These are phyloP conservation scores for Ceratocystis papillata DNA, from an alignment of 2,329 filamentous ascomycete genomes.

Conservation along the genomic window DNA sequence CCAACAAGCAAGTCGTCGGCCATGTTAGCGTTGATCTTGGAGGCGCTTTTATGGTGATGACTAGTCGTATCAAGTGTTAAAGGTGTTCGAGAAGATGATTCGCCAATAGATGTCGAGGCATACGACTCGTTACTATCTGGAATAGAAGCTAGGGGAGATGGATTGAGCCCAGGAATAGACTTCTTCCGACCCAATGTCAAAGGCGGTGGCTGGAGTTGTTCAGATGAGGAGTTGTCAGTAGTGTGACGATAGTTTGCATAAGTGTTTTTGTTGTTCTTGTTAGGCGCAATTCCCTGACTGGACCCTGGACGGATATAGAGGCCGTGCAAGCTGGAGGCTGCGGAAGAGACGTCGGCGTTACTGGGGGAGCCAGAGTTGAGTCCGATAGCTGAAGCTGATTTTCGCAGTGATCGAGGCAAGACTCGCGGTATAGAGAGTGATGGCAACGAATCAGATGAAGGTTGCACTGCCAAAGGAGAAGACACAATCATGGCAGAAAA, in stretches of 20 bases:
- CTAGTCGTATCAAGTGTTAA: constrained; percentile 28
- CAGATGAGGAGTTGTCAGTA: neutral
- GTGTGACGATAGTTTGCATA: neutral
- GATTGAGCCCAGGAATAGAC: constrained; percentile 59
- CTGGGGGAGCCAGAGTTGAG: constrained; percentile 14
- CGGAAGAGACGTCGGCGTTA: constrained; percentile 7
- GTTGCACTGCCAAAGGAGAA: constrained; percentile 10
- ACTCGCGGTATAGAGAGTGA: constrained; percentile 19
- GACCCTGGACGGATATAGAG: constrained; percentile 18
- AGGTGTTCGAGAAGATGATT: constrained; percentile 27
- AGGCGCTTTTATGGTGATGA: constrained; percentile 25
- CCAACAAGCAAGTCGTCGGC: constrained; percentile 55
- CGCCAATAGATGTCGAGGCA: constrained; percentile 41
- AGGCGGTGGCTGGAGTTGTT: constrained; percentile 17
- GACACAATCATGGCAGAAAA: constrained; percentile 20
- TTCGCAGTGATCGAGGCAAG: constrained; percentile 22
- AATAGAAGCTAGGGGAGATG: constrained; percentile 50
- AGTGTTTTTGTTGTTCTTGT: neutral
- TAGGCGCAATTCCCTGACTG: constrained; percentile 6
- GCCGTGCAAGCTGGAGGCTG: constrained; percentile 22
- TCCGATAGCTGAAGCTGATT: constrained; percentile 21
- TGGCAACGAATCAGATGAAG: constrained; percentile 18
- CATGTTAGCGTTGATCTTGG: constrained; percentile 27
- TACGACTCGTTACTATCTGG: constrained; percentile 57
- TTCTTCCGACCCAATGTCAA: constrained; percentile 45